These are phyloP conservation scores for Aspergillus flavus DNA, from an alignment of 2,329 filamentous ascomycete genomes.

Conservation along the genomic window DNA sequence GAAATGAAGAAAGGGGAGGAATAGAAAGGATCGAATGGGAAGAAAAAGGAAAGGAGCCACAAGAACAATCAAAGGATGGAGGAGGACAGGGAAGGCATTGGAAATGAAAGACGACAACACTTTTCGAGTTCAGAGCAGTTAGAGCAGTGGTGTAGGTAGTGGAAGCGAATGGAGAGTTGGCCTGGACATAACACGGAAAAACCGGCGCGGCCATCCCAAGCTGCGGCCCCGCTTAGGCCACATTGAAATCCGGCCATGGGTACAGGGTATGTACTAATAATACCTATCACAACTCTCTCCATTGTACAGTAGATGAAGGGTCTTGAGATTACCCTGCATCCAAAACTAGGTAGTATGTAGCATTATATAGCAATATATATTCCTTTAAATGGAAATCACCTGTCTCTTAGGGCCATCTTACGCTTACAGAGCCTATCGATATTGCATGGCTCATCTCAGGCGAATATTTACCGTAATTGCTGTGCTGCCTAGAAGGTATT, in stretches of 20 bases:
- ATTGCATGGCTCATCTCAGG: not conserved
- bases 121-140: not conserved
- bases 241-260: not conserved
- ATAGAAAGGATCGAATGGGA: not conserved
- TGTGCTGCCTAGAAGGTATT: not conserved
- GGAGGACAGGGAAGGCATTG: constrained; percentile 2
- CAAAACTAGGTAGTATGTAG: not conserved
- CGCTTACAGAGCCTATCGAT: not conserved
- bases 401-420: not conserved
- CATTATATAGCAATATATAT: not conserved
- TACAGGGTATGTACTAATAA: not conserved
- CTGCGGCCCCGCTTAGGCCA: constrained; percentile 19
- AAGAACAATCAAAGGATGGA: constrained; percentile 10
- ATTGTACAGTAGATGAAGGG: not conserved
- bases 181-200: constrained; percentile 26
- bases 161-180: constrained; percentile 25
- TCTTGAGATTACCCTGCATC: not conserved
- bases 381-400: not conserved
- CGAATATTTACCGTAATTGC: not conserved
- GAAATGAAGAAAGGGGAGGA: not conserved
- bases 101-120: not conserved
- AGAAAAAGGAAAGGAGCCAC: constrained; percentile 12
- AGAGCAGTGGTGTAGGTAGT: not conserved
- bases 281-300: not conserved
- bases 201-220: constrained; percentile 14